Evolutionary conservation across 805 yeast species (phyloP), one percentile per base, ranked within the genome.

Genomic region (Metschnikowia proteae): DNA sequence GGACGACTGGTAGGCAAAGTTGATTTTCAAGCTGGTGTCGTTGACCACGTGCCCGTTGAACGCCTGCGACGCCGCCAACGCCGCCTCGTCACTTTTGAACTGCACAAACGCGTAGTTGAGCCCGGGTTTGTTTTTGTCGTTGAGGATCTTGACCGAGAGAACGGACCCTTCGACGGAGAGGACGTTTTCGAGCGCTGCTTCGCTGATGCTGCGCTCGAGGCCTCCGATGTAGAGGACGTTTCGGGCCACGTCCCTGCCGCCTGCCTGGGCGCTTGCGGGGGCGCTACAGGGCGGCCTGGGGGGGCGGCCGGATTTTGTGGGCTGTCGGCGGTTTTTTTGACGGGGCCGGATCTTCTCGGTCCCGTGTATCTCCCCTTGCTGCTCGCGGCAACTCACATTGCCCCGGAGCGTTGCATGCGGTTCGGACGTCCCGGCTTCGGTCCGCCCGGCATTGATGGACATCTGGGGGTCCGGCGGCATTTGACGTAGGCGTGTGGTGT

Each of bases 51-150:
- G 68, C 13, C 88, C 89, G 57, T 84, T 79, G 50, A 87, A 70
- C 8, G 80, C 68, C 45, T 75, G 76, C 46, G 83, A 70, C 1
- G 94, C 92, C 52, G 71, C 69, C 34, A 74, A 76, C 2, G 96
- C 96, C 30, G 74, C 73, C 30, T 69, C 72, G 36, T 80, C 75
- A 44, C 69, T 70, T 26, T 75, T 81, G 57, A 79, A 89, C 65
- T 88, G 96, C 46, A 90, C 80, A 64, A 90, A 89, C 2, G 95
- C 95, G 66, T 88, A 90, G 62, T 86, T 86, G 63, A 79, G 82
- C 10, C 88, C 87, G 7, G 78, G 79, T 54, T 76, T 74, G 64
- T 86, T 87, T 65, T 86, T 87, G 60, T 89, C 96, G 52, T 81
- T 78, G 51, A 89, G 71, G 38, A 90, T 73, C 66, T 88, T 89